A percentile compares a stretch with the other conserved stretches of the same genome.
phyloP scores from a whole-genome alignment of 2,329 filamentous ascomycete genomes.

The Cephalotrichum gorgonifer region DNA sequence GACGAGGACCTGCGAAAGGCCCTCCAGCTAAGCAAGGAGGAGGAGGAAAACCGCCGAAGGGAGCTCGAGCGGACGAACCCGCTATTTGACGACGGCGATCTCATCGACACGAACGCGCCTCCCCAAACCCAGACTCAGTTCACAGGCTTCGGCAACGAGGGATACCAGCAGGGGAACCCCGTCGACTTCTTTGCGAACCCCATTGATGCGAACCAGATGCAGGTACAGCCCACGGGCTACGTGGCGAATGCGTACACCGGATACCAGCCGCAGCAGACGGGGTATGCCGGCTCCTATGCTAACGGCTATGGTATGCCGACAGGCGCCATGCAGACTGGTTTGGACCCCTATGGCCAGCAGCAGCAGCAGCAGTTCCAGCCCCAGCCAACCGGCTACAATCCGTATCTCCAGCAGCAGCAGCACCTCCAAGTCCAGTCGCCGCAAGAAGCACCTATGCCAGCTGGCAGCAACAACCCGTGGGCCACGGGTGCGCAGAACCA shows the following conservation, averaged over 20 bases:
- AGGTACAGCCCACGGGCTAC: slow-evolving; percentile 72
- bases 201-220: slow-evolving; percentile 65
- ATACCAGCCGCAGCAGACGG: slow-evolving; percentile 37
- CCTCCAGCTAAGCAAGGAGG: slow-evolving; percentile 86
- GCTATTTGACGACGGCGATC: slow-evolving; percentile 75
- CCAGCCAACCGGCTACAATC: too few relatives aligned
- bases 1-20: slow-evolving; percentile 92
- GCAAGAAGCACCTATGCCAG: slow-evolving; percentile 53
- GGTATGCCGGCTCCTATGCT: slow-evolving; percentile 47
- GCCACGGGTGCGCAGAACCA: slow-evolving; percentile 50
- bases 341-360: slow-evolving; percentile 59
- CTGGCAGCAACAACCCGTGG: slow-evolving; percentile 94
- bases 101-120: slow-evolving; percentile 29
- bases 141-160: slow-evolving; percentile 84
- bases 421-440: slow-evolving; percentile 37
- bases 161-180: slow-evolving; percentile 91
- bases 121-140: slow-evolving; percentile 52
- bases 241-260: slow-evolving; percentile 46
- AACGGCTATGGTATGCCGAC: slow-evolving; percentile 59
- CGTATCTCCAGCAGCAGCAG: slow-evolving; percentile 32
- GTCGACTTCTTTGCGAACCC: slow-evolving; percentile 98
- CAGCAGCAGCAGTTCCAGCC: slow-evolving; percentile 28
- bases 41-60: slow-evolving; percentile 79
- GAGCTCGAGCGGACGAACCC: slow-evolving; percentile 75
- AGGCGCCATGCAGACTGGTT: slow-evolving; percentile 42